Percentiles rank a stretch among this genome's conserved stretches.
These are phyloP conservation scores for Mucor sp. DNA, from an alignment of 371 early-diverging fungal genomes.

Conservation along the genomic window DNA sequence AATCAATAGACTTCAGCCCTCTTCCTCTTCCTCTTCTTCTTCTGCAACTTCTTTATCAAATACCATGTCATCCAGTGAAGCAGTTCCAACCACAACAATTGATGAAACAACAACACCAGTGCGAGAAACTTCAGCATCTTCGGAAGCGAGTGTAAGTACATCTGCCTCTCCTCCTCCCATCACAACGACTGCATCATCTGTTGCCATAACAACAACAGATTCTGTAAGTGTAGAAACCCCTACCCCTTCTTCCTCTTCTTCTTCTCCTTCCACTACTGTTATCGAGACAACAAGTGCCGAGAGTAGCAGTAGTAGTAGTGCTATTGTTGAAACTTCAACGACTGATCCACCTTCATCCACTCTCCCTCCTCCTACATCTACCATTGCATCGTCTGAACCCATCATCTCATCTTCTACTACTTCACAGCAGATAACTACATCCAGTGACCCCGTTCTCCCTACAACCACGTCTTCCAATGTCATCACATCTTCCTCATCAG, in stretches of 20 bases:
- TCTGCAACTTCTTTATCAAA: conserved; percentile 3
- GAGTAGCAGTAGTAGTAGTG: not conserved
- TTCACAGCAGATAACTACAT: not conserved
- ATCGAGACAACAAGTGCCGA: not conserved
- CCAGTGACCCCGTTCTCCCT: not conserved
- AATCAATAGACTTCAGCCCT: conserved; percentile 5
- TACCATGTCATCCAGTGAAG: conserved; percentile 12
- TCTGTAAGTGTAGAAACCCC: not conserved
- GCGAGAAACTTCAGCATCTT: not conserved
- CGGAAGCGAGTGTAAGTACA: conserved; percentile 3
- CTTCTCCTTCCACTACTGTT: not conserved
- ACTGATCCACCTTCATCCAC: not conserved
- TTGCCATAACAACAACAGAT: conserved; percentile 1
- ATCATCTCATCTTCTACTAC: not conserved
- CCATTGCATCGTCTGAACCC: not conserved
- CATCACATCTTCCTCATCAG: not conserved
- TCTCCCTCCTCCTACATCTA: not conserved
- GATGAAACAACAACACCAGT: conserved; percentile 1
- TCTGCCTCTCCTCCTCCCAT: not conserved
- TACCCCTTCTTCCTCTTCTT: not conserved
- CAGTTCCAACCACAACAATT: not conserved
- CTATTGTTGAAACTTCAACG: not conserved
- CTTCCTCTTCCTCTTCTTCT: not conserved
- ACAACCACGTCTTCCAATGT: not conserved
- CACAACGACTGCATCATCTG: not conserved